Evolutionary conservation across 768 basidiomycete species (phyloP).

Genomic region (Boletus eberwhitei): DNA sequence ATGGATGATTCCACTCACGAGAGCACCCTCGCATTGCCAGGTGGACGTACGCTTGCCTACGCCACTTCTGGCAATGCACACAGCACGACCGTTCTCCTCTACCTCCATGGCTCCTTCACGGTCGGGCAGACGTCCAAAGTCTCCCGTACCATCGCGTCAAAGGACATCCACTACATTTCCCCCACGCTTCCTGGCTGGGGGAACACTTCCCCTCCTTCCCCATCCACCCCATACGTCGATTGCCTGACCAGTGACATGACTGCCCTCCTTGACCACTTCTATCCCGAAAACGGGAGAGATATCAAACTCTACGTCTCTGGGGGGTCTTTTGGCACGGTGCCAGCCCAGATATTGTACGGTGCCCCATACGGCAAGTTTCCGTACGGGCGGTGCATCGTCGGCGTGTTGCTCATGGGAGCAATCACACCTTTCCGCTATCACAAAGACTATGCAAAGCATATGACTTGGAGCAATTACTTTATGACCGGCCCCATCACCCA

Average conservation of each 20-base stretch:
- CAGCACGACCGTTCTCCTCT: conserved; percentile 48
- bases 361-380: conserved; percentile 50
- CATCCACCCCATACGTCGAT: conserved; percentile 36
- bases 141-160: conserved; percentile 36
- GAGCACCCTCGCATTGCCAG: conserved; percentile 20
- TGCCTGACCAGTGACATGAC: conserved; percentile 44
- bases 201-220: conserved; percentile 41
- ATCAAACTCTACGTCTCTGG: conserved; percentile 51
- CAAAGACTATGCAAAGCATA: conserved; percentile 40
- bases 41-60: conserved; percentile 52
- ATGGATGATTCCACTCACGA: conserved; percentile 11
- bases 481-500: conserved; percentile 43
- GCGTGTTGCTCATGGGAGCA: conserved; percentile 46
- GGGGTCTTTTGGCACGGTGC: conserved; percentile 53
- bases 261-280: conserved; percentile 47
- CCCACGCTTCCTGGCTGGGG: conserved; percentile 63
- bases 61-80: conserved; percentile 48
- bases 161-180: conserved; percentile 43
- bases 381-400: conserved; percentile 42
- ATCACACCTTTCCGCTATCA: conserved; percentile 47
- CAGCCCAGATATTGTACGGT: conserved; percentile 56
- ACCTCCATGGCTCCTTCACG: conserved; percentile 54
- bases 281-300: conserved; percentile 36
- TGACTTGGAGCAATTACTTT: conserved; percentile 49
- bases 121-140: conserved; percentile 41